phyloP scores from a whole-genome alignment of 495 filamentous ascomycete genomes.

The Chaetomium tenue region DNA sequence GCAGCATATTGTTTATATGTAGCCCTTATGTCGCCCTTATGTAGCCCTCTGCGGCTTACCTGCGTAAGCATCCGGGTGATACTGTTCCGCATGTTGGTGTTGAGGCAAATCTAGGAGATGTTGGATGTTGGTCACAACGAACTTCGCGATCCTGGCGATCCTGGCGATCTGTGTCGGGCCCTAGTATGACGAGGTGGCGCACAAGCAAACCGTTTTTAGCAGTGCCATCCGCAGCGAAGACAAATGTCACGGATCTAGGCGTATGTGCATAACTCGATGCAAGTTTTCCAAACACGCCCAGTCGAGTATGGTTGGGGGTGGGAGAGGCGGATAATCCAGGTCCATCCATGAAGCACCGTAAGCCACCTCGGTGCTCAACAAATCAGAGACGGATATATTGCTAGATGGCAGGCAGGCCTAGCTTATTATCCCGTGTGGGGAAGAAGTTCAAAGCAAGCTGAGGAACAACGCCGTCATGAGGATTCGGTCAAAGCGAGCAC shows the following conservation, averaged over 20 bases:
- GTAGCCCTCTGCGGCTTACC: conserved; percentile 54
- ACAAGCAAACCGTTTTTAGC: conserved; percentile 70
- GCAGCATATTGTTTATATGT: conserved; percentile 18
- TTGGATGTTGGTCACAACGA: conserved; percentile 65
- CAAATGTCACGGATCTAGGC: conserved; percentile 70
- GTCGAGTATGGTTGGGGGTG: conserved; percentile 72
- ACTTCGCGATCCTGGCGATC: conserved; percentile 67
- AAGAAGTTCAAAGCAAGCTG: conserved; percentile 71
- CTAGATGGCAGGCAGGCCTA: conserved; percentile 70
- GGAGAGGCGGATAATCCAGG: conserved; percentile 76
- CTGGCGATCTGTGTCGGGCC: conserved; percentile 64
- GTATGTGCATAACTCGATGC: conserved; percentile 67
- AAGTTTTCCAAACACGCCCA: conserved; percentile 63
- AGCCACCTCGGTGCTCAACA: conserved; percentile 65
- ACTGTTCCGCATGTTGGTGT: conserved; percentile 80
- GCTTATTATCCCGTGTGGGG: conserved; percentile 61
- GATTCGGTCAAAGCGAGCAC: conserved; percentile 32
- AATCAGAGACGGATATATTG: conserved; percentile 72
- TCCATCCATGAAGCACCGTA: conserved; percentile 63
- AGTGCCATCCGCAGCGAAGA: conserved; percentile 72
- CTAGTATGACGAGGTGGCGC: conserved; percentile 77
- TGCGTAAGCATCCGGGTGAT: conserved; percentile 71
- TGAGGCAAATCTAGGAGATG: conserved; percentile 65
- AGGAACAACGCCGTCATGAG: conserved; percentile 57
- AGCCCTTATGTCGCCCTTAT: conserved; percentile 19